Percentiles rank a stretch among this genome's conserved stretches.
Evolutionary conservation across 2,329 filamentous ascomycete genomes (phyloP).

Genomic region (Sporothrix globosa): DNA sequence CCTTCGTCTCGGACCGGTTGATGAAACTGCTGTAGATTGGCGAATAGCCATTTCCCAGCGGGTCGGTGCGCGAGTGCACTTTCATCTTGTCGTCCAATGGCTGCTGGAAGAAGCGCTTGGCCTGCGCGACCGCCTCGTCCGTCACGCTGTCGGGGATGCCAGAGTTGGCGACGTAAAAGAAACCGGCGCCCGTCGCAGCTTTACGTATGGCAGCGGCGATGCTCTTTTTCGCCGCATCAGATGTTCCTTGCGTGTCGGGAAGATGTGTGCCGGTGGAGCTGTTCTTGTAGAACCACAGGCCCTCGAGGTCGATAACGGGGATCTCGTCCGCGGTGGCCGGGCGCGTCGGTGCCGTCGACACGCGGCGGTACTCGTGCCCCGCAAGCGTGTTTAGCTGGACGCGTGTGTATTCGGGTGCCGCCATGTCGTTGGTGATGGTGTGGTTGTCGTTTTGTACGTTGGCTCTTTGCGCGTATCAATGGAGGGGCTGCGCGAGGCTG

Average conservation of each 20-base stretch:
- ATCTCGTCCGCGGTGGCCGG: conserved; percentile 51
- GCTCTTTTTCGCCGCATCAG: conserved; percentile 29
- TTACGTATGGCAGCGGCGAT: conserved; percentile 49
- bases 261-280: conserved; percentile 31
- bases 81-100: conserved; percentile 37
- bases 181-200: conserved; percentile 36
- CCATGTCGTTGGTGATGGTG: conserved; percentile 3
- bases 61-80: conserved; percentile 31
- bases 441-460: background rate
- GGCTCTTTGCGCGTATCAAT: background rate
- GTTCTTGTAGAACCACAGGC: conserved; percentile 42
- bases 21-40: conserved; percentile 36
- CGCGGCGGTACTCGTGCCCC: conserved; percentile 45
- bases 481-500: conserved; percentile 14
- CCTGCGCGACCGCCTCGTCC: conserved; percentile 29
- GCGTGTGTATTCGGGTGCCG: conserved; percentile 28
- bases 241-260: background rate
- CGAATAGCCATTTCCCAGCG: conserved; percentile 36
- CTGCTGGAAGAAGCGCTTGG: conserved; percentile 36
- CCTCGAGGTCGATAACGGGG: conserved; percentile 56
- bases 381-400: conserved; percentile 41
- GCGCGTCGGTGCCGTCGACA: conserved; percentile 45
- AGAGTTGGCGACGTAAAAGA: conserved; percentile 39
- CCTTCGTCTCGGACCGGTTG: conserved; percentile 35
- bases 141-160: conserved; percentile 37